Base-by-base conservation (phyloP, 1,139 yeast genomes). In the Ogataea hybrid region DNA sequence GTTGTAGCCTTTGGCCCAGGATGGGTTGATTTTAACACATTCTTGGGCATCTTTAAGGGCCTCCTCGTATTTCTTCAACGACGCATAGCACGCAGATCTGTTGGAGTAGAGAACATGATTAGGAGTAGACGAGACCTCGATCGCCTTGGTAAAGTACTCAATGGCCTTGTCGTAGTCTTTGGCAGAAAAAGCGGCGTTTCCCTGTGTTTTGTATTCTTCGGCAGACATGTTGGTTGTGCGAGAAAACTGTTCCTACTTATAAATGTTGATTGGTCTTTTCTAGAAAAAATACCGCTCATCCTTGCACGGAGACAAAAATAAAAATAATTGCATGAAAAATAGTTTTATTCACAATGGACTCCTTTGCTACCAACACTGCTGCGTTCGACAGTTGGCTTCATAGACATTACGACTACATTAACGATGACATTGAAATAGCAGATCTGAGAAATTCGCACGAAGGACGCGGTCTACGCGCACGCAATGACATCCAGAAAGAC, bases 1-100 rank as follows among this genome's bases (percentile, higher is more conserved):
- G 59, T 82, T 84, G 71, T 84, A 86, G 37, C 97, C 98, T 67
- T 92, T 92, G 16, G 96, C 89, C 97, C 97, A 92, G 3, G 79
- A 51, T 17, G 87, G 81, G 52, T 86, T 88, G 67, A 88, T 79
- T 57, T 77, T 75, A 40, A 85, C 81, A 67, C 96, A 84, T 59
- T 84, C 78, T 49, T 85, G 69, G 21, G 97, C 97, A 63, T 92
- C 97, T 43, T 73, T 70, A 47, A 88, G 71, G 3, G 97, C 97
- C 48, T 81, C 70, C 27, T 67, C 65, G 58, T 81, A 92, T 54
- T 88, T 68, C 60, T 82, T 82, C 67, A 83, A 67, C 11, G 96
- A 86, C 3, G 97, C 85, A 58, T 83, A 84, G 43, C 88, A 77
- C 8, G 95, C 98, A n/a, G 97, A 89, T 64, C 97, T 81, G 69